phyloP scores from a whole-genome alignment of 1,284 basidiomycete species.

The Cystobasidiaceae sp. region DNA sequence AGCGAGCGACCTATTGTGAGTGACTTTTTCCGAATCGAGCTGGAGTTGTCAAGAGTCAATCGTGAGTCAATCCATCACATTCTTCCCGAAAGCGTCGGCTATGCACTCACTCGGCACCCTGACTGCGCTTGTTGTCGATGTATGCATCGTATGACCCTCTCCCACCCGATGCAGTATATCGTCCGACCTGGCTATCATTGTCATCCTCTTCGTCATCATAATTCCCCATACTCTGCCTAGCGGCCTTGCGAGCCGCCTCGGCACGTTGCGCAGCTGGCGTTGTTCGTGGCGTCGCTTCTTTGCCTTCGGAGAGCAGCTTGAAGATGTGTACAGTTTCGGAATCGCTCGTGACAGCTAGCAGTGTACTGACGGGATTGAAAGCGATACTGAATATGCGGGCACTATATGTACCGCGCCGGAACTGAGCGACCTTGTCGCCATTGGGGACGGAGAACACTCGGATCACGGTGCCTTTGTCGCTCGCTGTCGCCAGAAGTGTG shows the following conservation, averaged over 20 bases:
- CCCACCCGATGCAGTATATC: constrained; percentile 31
- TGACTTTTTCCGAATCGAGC: constrained; percentile 60
- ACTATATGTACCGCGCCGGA: constrained; percentile 80
- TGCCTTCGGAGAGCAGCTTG: constrained; percentile 58
- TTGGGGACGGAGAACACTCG: constrained; percentile 87
- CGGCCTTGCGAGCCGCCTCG: constrained; percentile 4
- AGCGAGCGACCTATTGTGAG: constrained; percentile 72
- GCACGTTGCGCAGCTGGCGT: constrained; percentile 25
- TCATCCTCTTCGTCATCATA: constrained; percentile 35
- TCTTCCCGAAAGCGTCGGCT: no score
- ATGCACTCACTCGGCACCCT: constrained; percentile 18
- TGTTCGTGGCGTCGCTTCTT: constrained; percentile 29
- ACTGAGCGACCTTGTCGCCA: constrained; percentile 91
- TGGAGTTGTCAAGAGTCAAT: no score
- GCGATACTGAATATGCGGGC: constrained; percentile 85
- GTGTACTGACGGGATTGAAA: constrained; percentile 76
- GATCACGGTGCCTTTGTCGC: constrained; percentile 95
- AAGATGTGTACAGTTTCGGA: constrained; percentile 98
- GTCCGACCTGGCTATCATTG: constrained; percentile 32
- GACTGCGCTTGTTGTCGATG: constrained; percentile 44
- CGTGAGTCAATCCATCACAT: no score
- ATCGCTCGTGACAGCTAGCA: constrained; percentile 84
- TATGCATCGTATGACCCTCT: constrained; percentile 48
- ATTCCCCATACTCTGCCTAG: constrained; percentile 11
- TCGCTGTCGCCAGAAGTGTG: constrained; percentile 85